Evolutionary conservation across 108 stramenopile species (phyloP).

Genomic region (Conticribra guillardii): DNA sequence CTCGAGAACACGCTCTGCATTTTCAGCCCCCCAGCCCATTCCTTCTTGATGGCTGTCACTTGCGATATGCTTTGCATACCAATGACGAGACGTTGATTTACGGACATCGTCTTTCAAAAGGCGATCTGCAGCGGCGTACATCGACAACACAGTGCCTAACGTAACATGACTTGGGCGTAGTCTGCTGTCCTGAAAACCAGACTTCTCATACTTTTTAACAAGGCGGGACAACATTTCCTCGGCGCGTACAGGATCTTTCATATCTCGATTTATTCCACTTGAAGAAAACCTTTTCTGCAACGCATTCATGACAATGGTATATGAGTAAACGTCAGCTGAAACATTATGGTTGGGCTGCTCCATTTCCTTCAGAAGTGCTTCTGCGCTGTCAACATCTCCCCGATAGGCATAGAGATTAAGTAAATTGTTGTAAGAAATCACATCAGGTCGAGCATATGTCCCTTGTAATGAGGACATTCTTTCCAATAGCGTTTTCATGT

Average conservation of each 20-base stretch:
- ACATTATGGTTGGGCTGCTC: slow-evolving; percentile 15
- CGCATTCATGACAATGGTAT: slow-evolving; percentile 46
- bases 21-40: slow-evolving; percentile 43
- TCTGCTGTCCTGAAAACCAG: slow-evolving; percentile 12
- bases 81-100: slow-evolving; percentile 17
- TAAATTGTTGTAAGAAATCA: slow-evolving; percentile 54
- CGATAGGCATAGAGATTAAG: slow-evolving; percentile 53
- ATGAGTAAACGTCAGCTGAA: slow-evolving; percentile 35
- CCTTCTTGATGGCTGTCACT: slow-evolving; percentile 8
- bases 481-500: slow-evolving; percentile 16
- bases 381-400: slow-evolving; percentile 39
- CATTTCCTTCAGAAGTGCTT: slow-evolving; percentile 32
- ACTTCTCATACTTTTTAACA: slow-evolving; percentile 28
- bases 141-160: slow-evolving; percentile 36
- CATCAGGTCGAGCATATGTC: slow-evolving; percentile 36
- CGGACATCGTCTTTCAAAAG: slow-evolving; percentile 5
- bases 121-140: slow-evolving; percentile 44
- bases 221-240: slow-evolving; percentile 34
- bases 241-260: slow-evolving; percentile 35
- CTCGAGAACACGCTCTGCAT: slow-evolving; percentile 47
- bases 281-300: slow-evolving; percentile 42
- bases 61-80: slow-evolving; percentile 9
- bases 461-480: slow-evolving; percentile 15
- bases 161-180: slow-evolving; percentile 40
- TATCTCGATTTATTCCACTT: slow-evolving; percentile 16